phyloP scores from a whole-genome alignment of 164 flowering plant genomes.

The Hamamelis virginiana region DNA sequence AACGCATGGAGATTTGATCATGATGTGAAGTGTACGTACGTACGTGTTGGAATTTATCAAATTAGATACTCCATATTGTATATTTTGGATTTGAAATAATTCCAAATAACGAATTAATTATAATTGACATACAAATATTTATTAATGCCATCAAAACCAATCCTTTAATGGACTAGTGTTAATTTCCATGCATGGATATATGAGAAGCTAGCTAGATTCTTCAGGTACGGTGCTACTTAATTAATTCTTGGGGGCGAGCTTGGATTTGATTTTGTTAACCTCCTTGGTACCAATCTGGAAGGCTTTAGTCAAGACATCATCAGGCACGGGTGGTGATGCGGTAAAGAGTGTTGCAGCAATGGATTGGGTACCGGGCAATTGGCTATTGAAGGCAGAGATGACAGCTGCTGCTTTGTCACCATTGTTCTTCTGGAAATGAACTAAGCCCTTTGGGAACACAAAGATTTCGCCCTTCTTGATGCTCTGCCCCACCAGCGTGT shows the following conservation, averaged over 20 bases:
- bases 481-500: slow-evolving; percentile 19
- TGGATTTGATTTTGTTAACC: slow-evolving; percentile 24
- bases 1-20: no score
- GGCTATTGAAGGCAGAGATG: slow-evolving; percentile 29
- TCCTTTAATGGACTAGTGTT: no score
- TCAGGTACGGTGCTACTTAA: no score
- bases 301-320: slow-evolving; percentile 22
- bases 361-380: slow-evolving; percentile 29
- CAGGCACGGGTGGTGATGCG: slow-evolving; percentile 22
- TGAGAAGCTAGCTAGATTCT: no score
- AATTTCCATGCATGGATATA: no score
- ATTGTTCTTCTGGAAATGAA: slow-evolving; percentile 34
- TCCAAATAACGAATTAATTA: no score
- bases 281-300: slow-evolving; percentile 32
- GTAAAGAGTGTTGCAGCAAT: slow-evolving; percentile 24
- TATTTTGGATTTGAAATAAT: no score
- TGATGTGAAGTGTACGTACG: no score
- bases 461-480: slow-evolving; percentile 25
- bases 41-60: no score
- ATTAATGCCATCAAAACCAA: no score
- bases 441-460: slow-evolving; percentile 25
- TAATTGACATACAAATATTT: no score
- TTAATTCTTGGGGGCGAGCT: slow-evolving; percentile 31
- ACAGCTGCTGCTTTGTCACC: slow-evolving; percentile 20
- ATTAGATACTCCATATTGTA: no score